Evolutionary conservation across 495 filamentous ascomycete genomes (phyloP).

Genomic region (Aspergillus sclerotioniger): DNA sequence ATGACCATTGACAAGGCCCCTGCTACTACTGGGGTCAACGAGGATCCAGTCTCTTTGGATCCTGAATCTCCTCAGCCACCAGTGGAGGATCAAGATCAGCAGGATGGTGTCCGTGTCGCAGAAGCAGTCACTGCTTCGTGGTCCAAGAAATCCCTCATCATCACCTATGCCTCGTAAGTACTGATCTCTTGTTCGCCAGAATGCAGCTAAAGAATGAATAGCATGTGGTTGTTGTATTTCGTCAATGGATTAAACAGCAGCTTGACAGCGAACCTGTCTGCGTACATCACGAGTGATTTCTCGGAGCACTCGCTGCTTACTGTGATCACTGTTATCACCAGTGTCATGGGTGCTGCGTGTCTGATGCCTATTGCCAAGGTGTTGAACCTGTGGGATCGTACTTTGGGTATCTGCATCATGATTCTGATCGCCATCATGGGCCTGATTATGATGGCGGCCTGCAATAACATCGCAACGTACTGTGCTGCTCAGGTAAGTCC

Average conservation of each 20-base stretch:
- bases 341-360: constrained; percentile 56
- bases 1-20: background rate
- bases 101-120: constrained; percentile 27
- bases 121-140: constrained; percentile 27
- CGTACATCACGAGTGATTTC: constrained; percentile 12
- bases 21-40: background rate
- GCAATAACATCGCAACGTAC: constrained; percentile 44
- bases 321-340: constrained; percentile 29
- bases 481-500: constrained; percentile 43
- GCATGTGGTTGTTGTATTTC: constrained; percentile 32
- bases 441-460: constrained; percentile 48
- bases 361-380: constrained; percentile 64
- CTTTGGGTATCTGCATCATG: constrained; percentile 50
- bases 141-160: constrained; percentile 22
- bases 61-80: background rate
- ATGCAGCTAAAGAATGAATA: background rate
- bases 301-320: constrained; percentile 33
- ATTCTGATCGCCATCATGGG: constrained; percentile 36
- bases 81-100: constrained; percentile 12
- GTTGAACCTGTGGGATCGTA: constrained; percentile 61
- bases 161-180: constrained; percentile 25
- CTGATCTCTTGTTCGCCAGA: background rate
- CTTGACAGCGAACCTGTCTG: constrained; percentile 14
- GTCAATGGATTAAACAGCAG: constrained; percentile 20
- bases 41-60: background rate